Conservation (phyloP, 306 rosid genomes). For the Quercus engelmannii region DNA sequence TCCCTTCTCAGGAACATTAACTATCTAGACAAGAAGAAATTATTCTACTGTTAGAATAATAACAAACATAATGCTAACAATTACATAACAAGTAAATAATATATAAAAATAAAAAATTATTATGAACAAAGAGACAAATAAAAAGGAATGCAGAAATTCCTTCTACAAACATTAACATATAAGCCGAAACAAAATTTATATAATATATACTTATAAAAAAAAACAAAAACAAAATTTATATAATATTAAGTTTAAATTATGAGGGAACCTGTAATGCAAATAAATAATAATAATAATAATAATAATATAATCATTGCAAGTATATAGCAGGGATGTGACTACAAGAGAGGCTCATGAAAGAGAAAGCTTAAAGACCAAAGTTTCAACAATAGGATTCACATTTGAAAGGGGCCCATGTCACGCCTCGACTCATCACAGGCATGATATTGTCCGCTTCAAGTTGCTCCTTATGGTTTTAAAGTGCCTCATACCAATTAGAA, state of each 20-base stretch:
- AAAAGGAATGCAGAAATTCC: neutral
- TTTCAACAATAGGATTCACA: neutral
- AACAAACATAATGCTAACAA: conserved; percentile 16
- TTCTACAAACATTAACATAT: too few species aligned
- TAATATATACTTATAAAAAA: too few species aligned
- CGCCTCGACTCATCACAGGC: too few species aligned
- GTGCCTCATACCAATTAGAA: too few species aligned
- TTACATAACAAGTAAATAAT: conserved; percentile 1
- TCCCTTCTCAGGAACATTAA: conserved; percentile 98
- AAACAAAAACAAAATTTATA: too few species aligned
- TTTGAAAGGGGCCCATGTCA: neutral
- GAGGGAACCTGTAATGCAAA: neutral
- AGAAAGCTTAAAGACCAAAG: neutral
- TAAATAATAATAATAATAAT: neutral
- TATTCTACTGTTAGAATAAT: conserved; percentile 27
- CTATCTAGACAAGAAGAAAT: conserved; percentile 69
- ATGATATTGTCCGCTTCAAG: too few species aligned
- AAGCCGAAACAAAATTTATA: too few species aligned
- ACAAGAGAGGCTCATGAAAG: too few species aligned
- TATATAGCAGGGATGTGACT: neutral
- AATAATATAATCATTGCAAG: neutral
- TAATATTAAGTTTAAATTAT: neutral
- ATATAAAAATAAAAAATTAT: neutral
- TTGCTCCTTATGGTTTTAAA: too few species aligned
- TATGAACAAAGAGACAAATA: neutral